phyloP scores from a whole-genome alignment of 306 rosid genomes.

The Medicago arabica region DNA sequence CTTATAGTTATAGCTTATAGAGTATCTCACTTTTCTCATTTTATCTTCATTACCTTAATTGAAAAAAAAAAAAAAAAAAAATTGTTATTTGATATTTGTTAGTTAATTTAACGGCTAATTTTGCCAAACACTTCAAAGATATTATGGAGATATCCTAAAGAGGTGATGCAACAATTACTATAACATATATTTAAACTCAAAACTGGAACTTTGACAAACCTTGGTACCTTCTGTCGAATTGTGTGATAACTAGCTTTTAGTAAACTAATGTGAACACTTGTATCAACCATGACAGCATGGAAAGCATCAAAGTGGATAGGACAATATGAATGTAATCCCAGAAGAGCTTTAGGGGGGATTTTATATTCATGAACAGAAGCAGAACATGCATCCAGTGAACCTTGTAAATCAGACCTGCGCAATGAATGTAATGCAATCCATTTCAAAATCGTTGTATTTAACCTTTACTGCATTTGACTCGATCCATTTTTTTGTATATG shows the following conservation, averaged over 20 bases:
- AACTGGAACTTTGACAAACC: conserved; percentile 68
- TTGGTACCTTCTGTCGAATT: conserved; percentile 64
- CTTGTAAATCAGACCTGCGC: conserved; percentile 70
- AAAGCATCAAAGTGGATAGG: conserved; percentile 90
- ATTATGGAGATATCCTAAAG: conserved; percentile 11
- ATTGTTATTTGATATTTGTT: background rate
- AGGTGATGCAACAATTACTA: conserved; percentile 25
- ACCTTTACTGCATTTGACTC: background rate
- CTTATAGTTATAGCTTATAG: background rate
- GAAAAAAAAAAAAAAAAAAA: too few species aligned
- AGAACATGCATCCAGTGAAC: conserved; percentile 62
- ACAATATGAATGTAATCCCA: conserved; percentile 91
- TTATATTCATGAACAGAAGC: conserved; percentile 85
- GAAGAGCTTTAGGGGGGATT: conserved; percentile 88
- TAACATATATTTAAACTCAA: conserved; percentile 37
- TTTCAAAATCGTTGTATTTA: conserved; percentile 14
- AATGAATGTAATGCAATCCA: conserved; percentile 36
- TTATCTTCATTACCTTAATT: background rate
- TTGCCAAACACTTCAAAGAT: background rate
- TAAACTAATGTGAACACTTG: conserved; percentile 79
- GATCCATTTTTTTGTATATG: background rate
- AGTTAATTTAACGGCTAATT: background rate
- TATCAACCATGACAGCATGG: conserved; percentile 86
- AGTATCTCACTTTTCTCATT: background rate
- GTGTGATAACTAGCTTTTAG: conserved; percentile 62